Evolutionary conservation across 768 basidiomycete species (phyloP), one percentile per base, ranked within the genome.

Genomic region (Wakefieldia striispora): DNA sequence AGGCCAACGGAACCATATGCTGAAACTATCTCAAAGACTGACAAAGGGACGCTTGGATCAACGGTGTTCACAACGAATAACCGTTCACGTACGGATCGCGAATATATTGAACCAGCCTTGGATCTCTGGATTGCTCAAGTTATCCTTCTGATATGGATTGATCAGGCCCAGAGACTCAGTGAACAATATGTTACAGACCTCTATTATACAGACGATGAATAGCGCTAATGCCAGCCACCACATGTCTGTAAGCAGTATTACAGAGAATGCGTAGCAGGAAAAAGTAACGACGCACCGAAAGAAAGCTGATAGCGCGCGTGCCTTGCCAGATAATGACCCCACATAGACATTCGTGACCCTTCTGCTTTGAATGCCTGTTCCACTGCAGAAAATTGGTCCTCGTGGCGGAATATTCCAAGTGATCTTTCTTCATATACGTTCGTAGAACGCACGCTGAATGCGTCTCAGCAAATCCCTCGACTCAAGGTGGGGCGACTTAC

Each of bases 351-450:
- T 36, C 84, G 74, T 35, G 73, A 69, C 8, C 80, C 80, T 24
- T 64, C 54, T 1, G 72, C 56, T 20, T 73, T 58, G 40, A 80
- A 80, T 11, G 71, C 68, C 2, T 51, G 48, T 43, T 79, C 76
- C 16, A 75, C 75, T 2, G 72, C 72, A 13, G 75, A 72, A n/a
- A 79, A 70, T 0, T 77, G 73, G 12, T 80, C 75, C 3, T 79
- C 72, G 3, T 73, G 64, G 14, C 72, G 69, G 59, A 85, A 94
- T 39, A 95, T 72, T 3, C 93, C 95, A 20, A 98, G 77, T 0
- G 92, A 94, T 45, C 81, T 83, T 59, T 97, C 95, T 67, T 99
- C 95, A 63, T 98, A 97, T 0, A 91, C 91, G 57, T 92, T 91
- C 40, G 88, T 86, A n/a, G 91, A 86, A 11, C 95, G 91, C 19